These are phyloP conservation scores for Ilex asprella DNA, from an alignment of 257 asterid species.

Conservation along the genomic window DNA sequence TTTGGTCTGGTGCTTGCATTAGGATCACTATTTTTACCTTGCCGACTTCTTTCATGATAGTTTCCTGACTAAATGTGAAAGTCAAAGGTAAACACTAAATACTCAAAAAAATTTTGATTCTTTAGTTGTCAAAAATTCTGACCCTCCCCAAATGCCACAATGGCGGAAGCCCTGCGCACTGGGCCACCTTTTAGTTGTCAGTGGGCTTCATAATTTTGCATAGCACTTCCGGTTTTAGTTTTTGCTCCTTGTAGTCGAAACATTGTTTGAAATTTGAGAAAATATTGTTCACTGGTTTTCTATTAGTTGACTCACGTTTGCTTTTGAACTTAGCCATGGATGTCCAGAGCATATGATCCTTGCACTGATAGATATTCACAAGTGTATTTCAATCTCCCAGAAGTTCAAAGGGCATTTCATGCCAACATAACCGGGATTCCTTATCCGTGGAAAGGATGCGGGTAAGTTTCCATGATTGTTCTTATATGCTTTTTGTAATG, in stretches of 20 bases:
- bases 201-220: no score
- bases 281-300: not conserved
- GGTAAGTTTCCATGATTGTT: constrained; percentile 30
- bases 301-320: not conserved
- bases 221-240: no score
- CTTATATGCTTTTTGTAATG: not conserved
- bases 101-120: not conserved
- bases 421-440: constrained; percentile 67
- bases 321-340: constrained; percentile 66
- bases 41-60: no score
- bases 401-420: constrained; percentile 85
- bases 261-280: not conserved
- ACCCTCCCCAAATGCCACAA: no score
- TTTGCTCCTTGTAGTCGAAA: no score
- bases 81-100: no score
- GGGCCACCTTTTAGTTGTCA: no score
- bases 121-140: no score
- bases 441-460: constrained; percentile 89
- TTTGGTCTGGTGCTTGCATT: no score
- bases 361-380: constrained; percentile 75
- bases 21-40: no score
- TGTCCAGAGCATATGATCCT: constrained; percentile 90
- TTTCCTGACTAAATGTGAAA: no score
- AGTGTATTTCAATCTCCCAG: constrained; percentile 71
- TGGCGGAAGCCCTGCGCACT: no score